Conservation (phyloP, 2,329 filamentous ascomycete species). For the Conoideocrella luteorostrata region DNA sequence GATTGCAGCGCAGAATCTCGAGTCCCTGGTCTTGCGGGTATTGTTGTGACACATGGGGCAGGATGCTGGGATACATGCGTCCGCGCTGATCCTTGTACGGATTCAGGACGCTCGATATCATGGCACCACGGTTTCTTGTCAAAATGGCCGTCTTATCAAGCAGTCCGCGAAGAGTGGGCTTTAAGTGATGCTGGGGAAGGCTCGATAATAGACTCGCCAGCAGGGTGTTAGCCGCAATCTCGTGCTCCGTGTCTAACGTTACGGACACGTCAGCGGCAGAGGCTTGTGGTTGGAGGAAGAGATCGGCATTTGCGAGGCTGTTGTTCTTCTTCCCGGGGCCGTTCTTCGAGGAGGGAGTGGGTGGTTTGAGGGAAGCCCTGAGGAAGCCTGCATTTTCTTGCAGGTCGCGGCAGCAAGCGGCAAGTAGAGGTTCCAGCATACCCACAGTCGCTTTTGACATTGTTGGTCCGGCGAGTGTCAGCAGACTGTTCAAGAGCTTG, state of each 20-base stretch:
- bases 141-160: conserved; percentile 79
- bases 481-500: conserved; percentile 46
- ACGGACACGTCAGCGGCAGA: conserved; percentile 24
- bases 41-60: conserved; percentile 69
- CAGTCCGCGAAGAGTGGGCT: conserved; percentile 65
- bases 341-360: conserved; percentile 18
- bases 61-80: conserved; percentile 62
- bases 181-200: conserved; percentile 60
- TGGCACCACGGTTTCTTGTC: conserved; percentile 59
- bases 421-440: conserved; percentile 56
- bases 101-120: conserved; percentile 78
- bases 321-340: conserved; percentile 29
- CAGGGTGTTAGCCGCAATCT: conserved; percentile 52
- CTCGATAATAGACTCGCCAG: conserved; percentile 56
- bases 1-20: conserved; percentile 61
- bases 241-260: conserved; percentile 39
- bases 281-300: conserved; percentile 50
- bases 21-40: conserved; percentile 58
- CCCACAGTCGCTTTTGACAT: conserved; percentile 60
- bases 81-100: conserved; percentile 60
- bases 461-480: conserved; percentile 57
- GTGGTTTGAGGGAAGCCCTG: conserved; percentile 29
- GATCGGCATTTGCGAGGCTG: conserved; percentile 59
- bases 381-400: conserved; percentile 47
- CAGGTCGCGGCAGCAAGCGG: conserved; percentile 68